Evolutionary conservation across 495 filamentous ascomycete genomes (phyloP), one percentile per base, ranked within the genome.

Genomic region (Daldinia loculata): DNA sequence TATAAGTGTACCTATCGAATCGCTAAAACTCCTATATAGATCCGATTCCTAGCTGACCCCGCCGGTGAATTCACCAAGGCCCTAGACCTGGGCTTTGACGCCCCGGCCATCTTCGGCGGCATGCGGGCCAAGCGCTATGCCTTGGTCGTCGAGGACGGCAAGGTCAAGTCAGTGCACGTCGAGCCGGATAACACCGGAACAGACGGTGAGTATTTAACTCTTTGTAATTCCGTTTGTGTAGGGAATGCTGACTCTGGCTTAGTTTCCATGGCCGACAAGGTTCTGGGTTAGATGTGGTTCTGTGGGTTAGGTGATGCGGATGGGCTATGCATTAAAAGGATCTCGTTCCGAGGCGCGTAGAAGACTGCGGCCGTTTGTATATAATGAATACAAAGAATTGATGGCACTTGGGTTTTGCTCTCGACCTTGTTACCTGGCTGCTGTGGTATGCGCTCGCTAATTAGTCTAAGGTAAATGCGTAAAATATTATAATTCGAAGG

Each of bases 181-280:
- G 95, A 98, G 84, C 93, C 94, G 19, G 95, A 99, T 80, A 98
- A 95, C 81, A 96, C 93, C 36, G 93, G 95, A 36, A 84, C 95
- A 12, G 85, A 91, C 67, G 92, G 93, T 95, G 80, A 78, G 86
- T 74, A 14, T 34, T 59, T 1, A 29, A 9, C 51, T 45, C 29
- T 19, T 6, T 15, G 14, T 32, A 2, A 30, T 32, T 56, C 2
- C 1, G 15, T 5, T 9, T 14, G 30, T 38, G 19, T 12, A 15
- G 12, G 22, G 6, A 45, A 41, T 71, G 14, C 62, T 70, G 26
- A 66, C 32, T 6, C 17, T 11, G n/a, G 8, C 59, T 43, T 71
- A 91, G 89, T 89, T 43, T 90, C 89, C 29, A 78, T 91, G 58
- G 92, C 90, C 51, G 90, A 92, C 58, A 90, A 93, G 67, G 91